Evolutionary conservation across 2,329 filamentous ascomycete genomes (phyloP).

Genomic region (Biscogniauxia mediterranea): DNA sequence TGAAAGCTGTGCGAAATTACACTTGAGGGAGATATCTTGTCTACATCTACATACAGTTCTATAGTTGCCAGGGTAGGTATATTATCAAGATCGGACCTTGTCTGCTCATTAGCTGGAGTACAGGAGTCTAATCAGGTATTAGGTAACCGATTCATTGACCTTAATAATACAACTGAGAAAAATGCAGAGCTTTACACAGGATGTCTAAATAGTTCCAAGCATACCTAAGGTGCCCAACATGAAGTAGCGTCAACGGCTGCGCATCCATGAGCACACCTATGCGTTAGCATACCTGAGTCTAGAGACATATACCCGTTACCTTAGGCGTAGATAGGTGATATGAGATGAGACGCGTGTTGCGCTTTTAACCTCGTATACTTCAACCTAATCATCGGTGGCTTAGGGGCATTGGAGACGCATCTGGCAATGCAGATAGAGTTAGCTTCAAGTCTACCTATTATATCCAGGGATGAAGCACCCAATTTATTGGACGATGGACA

Average conservation of each 20-base stretch:
- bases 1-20: constrained; percentile 53
- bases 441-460: background rate
- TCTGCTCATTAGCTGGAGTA: background rate
- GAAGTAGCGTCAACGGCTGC: background rate
- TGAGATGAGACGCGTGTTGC: background rate
- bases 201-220: background rate
- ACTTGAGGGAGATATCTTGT: constrained; percentile 20
- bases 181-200: background rate
- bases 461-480: background rate
- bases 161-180: background rate
- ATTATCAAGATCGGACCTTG: background rate
- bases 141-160: background rate
- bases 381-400: background rate
- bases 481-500: background rate
- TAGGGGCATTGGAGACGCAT: background rate
- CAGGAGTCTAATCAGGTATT: too few species aligned
- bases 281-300: background rate
- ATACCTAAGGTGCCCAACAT: background rate
- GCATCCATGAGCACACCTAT: too few species aligned
- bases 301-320: too few species aligned
- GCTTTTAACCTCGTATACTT: background rate
- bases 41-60: background rate
- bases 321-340: background rate
- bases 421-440: background rate
- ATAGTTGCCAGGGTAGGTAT: background rate